phyloP scores from a whole-genome alignment of 495 filamentous ascomycete species.

The Cenococcum geophilum region DNA sequence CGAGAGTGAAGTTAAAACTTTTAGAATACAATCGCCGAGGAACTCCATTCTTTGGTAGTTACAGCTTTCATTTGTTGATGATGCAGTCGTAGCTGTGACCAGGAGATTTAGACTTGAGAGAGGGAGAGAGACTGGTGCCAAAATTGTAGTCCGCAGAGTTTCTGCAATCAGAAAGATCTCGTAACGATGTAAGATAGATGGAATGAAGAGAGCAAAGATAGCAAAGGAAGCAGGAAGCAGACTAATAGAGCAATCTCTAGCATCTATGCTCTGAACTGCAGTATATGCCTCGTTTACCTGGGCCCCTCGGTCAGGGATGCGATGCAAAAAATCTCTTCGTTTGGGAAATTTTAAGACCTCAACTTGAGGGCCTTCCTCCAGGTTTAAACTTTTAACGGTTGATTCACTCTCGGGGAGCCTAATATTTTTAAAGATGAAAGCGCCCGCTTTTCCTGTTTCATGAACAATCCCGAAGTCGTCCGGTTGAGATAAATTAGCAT shows the following conservation, averaged over 20 bases:
- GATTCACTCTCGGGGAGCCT: too few relatives aligned
- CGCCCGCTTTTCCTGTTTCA: background rate
- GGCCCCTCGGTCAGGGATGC: conserved; percentile 16
- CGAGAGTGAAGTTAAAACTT: conserved; percentile 62
- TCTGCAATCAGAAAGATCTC: conserved; percentile 59
- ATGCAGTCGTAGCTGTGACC: conserved; percentile 65
- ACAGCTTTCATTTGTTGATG: conserved; percentile 51
- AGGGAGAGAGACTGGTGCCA: conserved; percentile 51
- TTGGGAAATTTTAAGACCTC: conserved; percentile 43
- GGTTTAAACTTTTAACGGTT: background rate
- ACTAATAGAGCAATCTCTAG: conserved; percentile 44
- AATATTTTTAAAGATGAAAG: conserved; percentile 16
- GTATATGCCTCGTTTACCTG: conserved; percentile 29
- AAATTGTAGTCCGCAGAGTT: conserved; percentile 53
- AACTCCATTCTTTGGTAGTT: conserved; percentile 90
- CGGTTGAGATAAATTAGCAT: background rate
- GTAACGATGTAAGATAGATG: conserved; percentile 65
- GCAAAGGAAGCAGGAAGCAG: conserved; percentile 54
- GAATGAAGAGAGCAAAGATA: conserved; percentile 65
- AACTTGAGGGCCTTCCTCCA: conserved; percentile 6
- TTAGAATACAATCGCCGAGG: conserved; percentile 81
- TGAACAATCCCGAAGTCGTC: conserved; percentile 8
- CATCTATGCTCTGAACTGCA: conserved; percentile 22
- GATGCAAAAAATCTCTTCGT: conserved; percentile 57
- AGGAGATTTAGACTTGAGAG: conserved; percentile 48